phyloP scores from a whole-genome alignment of 2,329 filamentous ascomycete genomes.

The Talaromyces sp. region DNA sequence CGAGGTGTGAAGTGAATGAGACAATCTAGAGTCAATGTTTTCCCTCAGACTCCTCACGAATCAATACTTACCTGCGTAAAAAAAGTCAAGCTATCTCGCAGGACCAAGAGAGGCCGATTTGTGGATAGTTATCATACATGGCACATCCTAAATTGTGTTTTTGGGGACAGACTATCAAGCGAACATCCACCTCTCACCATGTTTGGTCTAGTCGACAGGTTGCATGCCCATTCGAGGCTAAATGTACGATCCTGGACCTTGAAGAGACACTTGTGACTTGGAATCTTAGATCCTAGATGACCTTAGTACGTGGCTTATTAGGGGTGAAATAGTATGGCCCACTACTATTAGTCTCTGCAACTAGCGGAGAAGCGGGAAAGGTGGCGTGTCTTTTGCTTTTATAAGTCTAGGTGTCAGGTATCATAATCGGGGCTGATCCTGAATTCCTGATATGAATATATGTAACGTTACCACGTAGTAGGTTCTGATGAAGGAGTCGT shows the following conservation, averaged over 20 bases:
- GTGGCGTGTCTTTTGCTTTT: background rate
- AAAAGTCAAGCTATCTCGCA: background rate
- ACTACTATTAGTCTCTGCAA: background rate
- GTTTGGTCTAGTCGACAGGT: background rate
- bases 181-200: background rate
- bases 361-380: background rate
- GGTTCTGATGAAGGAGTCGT: background rate
- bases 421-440: background rate
- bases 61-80: background rate
- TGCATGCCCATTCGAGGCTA: background rate
- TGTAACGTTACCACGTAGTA: background rate
- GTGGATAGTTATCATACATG: background rate
- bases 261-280: background rate
- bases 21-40: background rate
- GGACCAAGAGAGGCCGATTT: background rate
- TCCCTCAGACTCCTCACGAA: background rate
- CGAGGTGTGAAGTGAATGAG: background rate
- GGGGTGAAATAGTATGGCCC: background rate
- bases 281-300: background rate
- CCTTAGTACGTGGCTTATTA: background rate
- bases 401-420: background rate
- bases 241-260: background rate
- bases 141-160: background rate
- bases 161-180: background rate
- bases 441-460: background rate